These are phyloP conservation scores for Ramaria sp. DNA, from an alignment of 768 basidiomycete genomes.

Conservation along the genomic window DNA sequence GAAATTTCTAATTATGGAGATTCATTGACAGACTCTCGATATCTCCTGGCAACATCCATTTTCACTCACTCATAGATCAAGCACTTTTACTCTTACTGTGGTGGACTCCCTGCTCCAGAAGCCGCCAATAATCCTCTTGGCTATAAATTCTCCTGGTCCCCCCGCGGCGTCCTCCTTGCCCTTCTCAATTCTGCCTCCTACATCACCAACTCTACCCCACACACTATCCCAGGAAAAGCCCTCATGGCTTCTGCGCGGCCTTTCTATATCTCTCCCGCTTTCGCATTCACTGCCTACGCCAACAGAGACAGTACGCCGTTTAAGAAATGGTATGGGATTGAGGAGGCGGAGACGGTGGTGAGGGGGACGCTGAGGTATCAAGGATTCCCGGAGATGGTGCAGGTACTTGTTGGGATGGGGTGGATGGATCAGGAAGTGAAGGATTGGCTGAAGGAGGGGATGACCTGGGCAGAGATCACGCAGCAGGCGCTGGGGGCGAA, in stretches of 20 bases:
- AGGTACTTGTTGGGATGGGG: constrained; percentile 75
- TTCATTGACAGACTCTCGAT: not conserved
- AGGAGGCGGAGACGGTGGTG: constrained; percentile 86
- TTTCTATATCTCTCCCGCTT: constrained; percentile 92
- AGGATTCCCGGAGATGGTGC: constrained; percentile 94
- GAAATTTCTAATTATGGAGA: not conserved
- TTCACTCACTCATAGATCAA: constrained; percentile 45
- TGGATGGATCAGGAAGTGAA: constrained; percentile 71
- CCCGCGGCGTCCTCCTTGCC: constrained; percentile 85
- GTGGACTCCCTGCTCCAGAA: constrained; percentile 89
- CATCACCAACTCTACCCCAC: constrained; percentile 51
- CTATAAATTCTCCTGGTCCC: constrained; percentile 99
- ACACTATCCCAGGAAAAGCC: constrained; percentile 63
- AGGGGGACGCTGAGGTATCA: constrained; percentile 92
- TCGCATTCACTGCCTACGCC: constrained; percentile 93
- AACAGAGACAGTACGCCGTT: constrained; percentile 92
- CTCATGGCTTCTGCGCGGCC: constrained; percentile 88
- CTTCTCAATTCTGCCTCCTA: constrained; percentile 85
- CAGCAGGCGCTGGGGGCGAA: constrained; percentile 62
- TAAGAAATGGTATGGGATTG: constrained; percentile 84
- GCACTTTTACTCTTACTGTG: constrained; percentile 89
- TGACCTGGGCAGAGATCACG: constrained; percentile 79
- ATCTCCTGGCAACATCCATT: not conserved
- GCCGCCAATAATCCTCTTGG: constrained; percentile 91
- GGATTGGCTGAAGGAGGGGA: constrained; percentile 62